A percentile compares a stretch with the other conserved stretches of the same genome.
Evolutionary conservation across 2,329 filamentous ascomycete species (phyloP).

Genomic region (Blastomyces percursus): DNA sequence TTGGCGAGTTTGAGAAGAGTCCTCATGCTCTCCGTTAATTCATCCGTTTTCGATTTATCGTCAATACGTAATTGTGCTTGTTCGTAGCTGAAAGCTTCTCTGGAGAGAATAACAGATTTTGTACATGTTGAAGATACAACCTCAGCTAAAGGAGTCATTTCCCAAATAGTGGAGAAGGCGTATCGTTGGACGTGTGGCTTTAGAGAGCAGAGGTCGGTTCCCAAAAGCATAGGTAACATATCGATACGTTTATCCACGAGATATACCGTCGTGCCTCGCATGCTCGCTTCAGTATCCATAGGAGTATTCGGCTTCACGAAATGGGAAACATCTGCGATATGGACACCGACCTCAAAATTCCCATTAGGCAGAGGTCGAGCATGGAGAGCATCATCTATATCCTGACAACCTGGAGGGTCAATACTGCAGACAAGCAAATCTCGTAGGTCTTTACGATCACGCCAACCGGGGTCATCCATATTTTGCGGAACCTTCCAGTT

Average conservation of each 20-base stretch:
- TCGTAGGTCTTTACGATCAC: slow-evolving; percentile 69
- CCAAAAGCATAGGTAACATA: slow-evolving; percentile 94
- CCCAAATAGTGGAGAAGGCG: slow-evolving; percentile 79
- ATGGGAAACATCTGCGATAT: slow-evolving; percentile 98
- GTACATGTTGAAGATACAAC: slow-evolving; percentile 81
- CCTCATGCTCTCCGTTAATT: slow-evolving; percentile 81
- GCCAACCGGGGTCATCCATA: slow-evolving; percentile 75
- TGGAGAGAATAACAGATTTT: slow-evolving; percentile 94
- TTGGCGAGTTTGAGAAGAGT: slow-evolving; percentile 78
- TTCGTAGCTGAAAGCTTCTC: slow-evolving; percentile 96
- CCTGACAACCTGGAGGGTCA: slow-evolving; percentile 88
- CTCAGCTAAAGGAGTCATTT: slow-evolving; percentile 73
- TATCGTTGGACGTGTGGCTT: slow-evolving; percentile 96
- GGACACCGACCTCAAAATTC: slow-evolving; percentile 90
- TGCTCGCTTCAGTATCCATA: slow-evolving; percentile 91
- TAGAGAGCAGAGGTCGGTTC: slow-evolving; percentile 89
- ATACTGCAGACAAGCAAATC: slow-evolving; percentile 91
- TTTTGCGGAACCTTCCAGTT: slow-evolving; percentile 84
- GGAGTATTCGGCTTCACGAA: slow-evolving; percentile 95
- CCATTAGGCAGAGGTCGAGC: slow-evolving; percentile 76
- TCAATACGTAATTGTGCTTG: slow-evolving; percentile 91
- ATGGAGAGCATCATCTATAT: slow-evolving; percentile 96
- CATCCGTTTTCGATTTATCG: slow-evolving; percentile 74
- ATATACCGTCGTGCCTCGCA: slow-evolving; percentile 93
- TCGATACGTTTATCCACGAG: slow-evolving; percentile 98